A percentile compares a stretch with the other conserved stretches of the same genome.
These are phyloP conservation scores for Wickerhamomyces subpelliculosus DNA, from an alignment of 805 yeast genomes.

Conservation along the genomic window DNA sequence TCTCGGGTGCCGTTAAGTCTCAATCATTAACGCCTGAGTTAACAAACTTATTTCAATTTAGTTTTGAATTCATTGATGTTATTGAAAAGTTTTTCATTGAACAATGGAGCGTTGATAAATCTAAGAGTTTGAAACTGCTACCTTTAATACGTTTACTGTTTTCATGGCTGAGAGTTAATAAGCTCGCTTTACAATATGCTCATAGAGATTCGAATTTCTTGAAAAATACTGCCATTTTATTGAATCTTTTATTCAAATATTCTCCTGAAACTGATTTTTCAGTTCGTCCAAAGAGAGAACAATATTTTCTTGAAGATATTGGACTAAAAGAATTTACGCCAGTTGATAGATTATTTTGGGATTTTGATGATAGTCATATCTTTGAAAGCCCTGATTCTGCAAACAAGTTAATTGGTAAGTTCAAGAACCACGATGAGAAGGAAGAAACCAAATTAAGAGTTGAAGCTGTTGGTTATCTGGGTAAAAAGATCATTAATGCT, in stretches of 20 bases:
- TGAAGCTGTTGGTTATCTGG: conserved; percentile 26
- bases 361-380: conserved; percentile 44
- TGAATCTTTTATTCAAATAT: conserved; percentile 21
- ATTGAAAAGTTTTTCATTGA: conserved; percentile 26
- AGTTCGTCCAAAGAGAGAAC: conserved; percentile 38
- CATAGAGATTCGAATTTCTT: conserved; percentile 26
- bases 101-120: conserved; percentile 20
- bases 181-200: conserved; percentile 30
- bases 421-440: conserved; percentile 19
- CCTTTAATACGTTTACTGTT: conserved; percentile 42
- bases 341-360: conserved; percentile 46
- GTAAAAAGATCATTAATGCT: conserved; percentile 20
- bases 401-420: conserved; percentile 16
- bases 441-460: conserved; percentile 28
- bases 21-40: conserved; percentile 3
- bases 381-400: conserved; percentile 11
- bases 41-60: conserved; percentile 29
- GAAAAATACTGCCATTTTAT: conserved; percentile 22
- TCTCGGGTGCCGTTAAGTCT: conserved; percentile 5
- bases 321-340: conserved; percentile 52
- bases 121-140: conserved; percentile 17
- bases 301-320: conserved; percentile 61
- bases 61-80: conserved; percentile 32
- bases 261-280: conserved; percentile 10
- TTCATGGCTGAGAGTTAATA: conserved; percentile 52